A percentile compares a stretch with the other conserved stretches of the same genome.
phyloP scores from a whole-genome alignment of 805 yeast genomes.

The Torulaspora quercuum region DNA sequence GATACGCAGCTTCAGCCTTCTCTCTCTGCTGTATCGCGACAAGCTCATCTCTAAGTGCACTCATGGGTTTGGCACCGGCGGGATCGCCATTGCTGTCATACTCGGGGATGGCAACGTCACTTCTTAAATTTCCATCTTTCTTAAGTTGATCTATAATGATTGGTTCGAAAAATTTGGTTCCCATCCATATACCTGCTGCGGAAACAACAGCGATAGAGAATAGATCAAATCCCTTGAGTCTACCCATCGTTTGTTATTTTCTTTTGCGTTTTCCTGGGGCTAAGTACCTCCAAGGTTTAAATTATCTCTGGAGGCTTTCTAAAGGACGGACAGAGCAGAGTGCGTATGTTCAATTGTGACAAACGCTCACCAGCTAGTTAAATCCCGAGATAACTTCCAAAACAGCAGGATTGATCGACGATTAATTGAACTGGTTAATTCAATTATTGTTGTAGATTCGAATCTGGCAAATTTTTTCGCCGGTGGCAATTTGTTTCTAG shows the following conservation, averaged over 20 bases:
- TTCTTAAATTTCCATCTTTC: slow-evolving; percentile 62
- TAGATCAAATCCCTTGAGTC: slow-evolving; percentile 32
- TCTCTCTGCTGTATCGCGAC: slow-evolving; percentile 18
- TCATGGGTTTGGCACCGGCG: slow-evolving; percentile 25
- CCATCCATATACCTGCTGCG: slow-evolving; percentile 46
- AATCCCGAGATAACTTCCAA: too few relatives aligned
- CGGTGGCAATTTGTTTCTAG: too few relatives aligned
- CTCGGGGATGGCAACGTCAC: slow-evolving; percentile 55
- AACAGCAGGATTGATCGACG: too few relatives aligned
- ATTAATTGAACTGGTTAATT: too few relatives aligned
- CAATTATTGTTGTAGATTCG: too few relatives aligned
- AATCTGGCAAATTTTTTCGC: too few relatives aligned
- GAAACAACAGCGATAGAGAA: slow-evolving; percentile 28
- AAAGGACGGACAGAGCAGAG: too few relatives aligned
- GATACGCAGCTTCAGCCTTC: slow-evolving; percentile 8
- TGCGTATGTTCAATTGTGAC: too few relatives aligned
- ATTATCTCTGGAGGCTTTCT: not conserved
- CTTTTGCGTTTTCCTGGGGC: slow-evolving; percentile 1
- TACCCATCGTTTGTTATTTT: slow-evolving; percentile 24
- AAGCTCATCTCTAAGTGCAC: slow-evolving; percentile 20
- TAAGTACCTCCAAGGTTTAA: slow-evolving; percentile 1
- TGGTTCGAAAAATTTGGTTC: slow-evolving; percentile 68
- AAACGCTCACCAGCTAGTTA: too few relatives aligned
- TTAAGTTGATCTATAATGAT: slow-evolving; percentile 61
- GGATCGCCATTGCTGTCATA: slow-evolving; percentile 45